phyloP scores from a whole-genome alignment of 1,284 basidiomycete genomes.

The Singerocomus inundabilis region DNA sequence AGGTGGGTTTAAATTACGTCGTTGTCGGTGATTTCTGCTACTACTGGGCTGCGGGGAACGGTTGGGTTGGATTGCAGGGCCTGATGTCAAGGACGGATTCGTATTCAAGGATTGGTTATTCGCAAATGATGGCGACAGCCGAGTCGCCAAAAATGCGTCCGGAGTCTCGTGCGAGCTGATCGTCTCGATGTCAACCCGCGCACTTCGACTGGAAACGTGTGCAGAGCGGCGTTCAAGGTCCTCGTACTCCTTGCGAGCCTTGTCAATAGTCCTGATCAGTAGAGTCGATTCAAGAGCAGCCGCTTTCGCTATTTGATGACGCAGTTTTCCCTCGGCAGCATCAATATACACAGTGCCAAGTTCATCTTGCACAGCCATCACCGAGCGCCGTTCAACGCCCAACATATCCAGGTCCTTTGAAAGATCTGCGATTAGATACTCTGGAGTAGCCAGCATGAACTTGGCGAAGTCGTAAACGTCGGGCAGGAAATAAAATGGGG shows the following conservation, averaged over 20 bases:
- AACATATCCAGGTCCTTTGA: constrained; percentile 76
- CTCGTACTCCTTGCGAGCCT: constrained; percentile 56
- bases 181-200: constrained; percentile 34
- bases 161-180: constrained; percentile 39
- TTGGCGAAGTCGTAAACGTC: constrained; percentile 88
- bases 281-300: constrained; percentile 65
- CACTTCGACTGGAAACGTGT: constrained; percentile 39
- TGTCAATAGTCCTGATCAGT: constrained; percentile 58
- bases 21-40: constrained; percentile 50
- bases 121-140: constrained; percentile 16
- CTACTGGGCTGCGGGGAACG: constrained; percentile 13
- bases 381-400: constrained; percentile 60
- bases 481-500: constrained; percentile 94
- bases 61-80: constrained; percentile 15
- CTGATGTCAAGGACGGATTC: constrained; percentile 24
- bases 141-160: constrained; percentile 51
- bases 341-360: constrained; percentile 81
- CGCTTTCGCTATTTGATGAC: constrained; percentile 77
- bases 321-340: constrained; percentile 73
- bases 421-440: constrained; percentile 76
- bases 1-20: constrained; percentile 78
- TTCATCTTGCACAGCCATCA: constrained; percentile 68
- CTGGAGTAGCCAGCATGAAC: constrained; percentile 95
- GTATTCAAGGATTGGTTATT: constrained; percentile 11
- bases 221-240: constrained; percentile 49